phyloP scores from a whole-genome alignment of 306 rosid species.

The Prunus armeniaca region DNA sequence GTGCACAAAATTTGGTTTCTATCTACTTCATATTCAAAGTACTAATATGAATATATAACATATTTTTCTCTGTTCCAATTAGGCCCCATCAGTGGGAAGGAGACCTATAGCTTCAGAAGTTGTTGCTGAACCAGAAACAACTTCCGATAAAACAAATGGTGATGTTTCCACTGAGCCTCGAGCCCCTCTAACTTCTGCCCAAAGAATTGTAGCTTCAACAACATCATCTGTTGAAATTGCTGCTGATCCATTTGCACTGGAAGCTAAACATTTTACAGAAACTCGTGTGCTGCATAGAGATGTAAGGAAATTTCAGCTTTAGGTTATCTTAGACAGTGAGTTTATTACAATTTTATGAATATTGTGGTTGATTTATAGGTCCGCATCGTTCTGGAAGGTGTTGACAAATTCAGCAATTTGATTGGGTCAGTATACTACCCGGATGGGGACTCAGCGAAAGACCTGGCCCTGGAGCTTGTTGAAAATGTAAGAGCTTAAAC shows the following conservation, averaged over 20 bases:
- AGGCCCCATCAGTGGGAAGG: conserved; percentile 98
- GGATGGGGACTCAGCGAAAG: conserved; percentile 92
- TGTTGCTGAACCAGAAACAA: conserved; percentile 51
- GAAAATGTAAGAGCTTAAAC: conserved; percentile 60
- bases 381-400: conserved; percentile 90
- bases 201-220: conserved; percentile 80
- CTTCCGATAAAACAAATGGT: conserved; percentile 57
- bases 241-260: conserved; percentile 79
- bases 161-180: conserved; percentile 67
- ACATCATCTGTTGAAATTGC: conserved; percentile 45
- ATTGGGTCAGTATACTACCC: conserved; percentile 93
- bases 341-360: conserved; percentile 26
- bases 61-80: conserved; percentile 14
- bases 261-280: conserved; percentile 96
- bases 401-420: conserved; percentile 93
- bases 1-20: conserved; percentile 4
- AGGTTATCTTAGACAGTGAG: conserved; percentile 14
- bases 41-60: background rate
- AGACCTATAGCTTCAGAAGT: conserved; percentile 53
- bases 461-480: conserved; percentile 88
- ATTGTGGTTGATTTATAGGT: conserved; percentile 57
- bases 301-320: conserved; percentile 38
- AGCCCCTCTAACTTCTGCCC: conserved; percentile 88
- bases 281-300: conserved; percentile 83
- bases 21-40: background rate